Percentiles rank a stretch among this genome's conserved stretches.
Conservation (phyloP, 306 rosid species). For the Astragalus membranaceus region DNA sequence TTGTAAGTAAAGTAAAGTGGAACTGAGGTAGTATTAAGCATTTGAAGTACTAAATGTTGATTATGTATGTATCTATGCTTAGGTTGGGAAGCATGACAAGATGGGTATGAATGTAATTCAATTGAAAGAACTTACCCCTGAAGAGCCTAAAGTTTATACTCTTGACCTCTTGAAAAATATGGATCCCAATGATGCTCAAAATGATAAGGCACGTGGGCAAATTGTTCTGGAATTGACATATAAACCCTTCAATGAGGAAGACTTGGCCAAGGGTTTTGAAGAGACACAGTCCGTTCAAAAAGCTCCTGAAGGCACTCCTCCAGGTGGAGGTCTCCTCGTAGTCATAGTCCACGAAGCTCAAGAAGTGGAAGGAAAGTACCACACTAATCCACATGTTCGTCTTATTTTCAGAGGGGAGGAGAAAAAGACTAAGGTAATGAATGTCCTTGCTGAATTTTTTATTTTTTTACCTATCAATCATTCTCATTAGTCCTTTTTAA, state of each 20-base stretch:
- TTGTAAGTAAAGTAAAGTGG: no score
- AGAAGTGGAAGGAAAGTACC: slow-evolving; percentile 85
- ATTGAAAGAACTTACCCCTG: slow-evolving; percentile 48
- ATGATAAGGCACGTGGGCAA: slow-evolving; percentile 88
- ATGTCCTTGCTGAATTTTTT: no score
- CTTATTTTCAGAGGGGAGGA: slow-evolving; percentile 73
- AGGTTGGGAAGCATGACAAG: slow-evolving; percentile 92
- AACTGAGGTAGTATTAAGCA: no score
- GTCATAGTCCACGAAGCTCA: slow-evolving; percentile 71
- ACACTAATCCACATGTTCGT: slow-evolving; percentile 70
- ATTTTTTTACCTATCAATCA: no score
- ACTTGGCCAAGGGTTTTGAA: slow-evolving; percentile 38
- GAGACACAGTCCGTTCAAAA: slow-evolving; percentile 26
- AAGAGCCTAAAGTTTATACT: slow-evolving; percentile 50
- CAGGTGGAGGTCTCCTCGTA: slow-evolving; percentile 69
- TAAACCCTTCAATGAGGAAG: slow-evolving; percentile 73
- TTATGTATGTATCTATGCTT: neutral
- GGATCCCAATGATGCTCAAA: slow-evolving; percentile 61
- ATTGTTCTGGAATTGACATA: slow-evolving; percentile 61
- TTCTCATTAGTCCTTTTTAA: no score
- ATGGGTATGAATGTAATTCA: slow-evolving; percentile 74
- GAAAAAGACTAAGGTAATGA: slow-evolving; percentile 68
- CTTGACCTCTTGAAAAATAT: slow-evolving; percentile 69
- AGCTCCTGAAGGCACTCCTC: slow-evolving; percentile 73
- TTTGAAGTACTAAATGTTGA: neutral